Percentiles rank a stretch among this genome's conserved stretches.
Conservation (phyloP, 208 protist genomes). For the Leishmania amazonensis region DNA sequence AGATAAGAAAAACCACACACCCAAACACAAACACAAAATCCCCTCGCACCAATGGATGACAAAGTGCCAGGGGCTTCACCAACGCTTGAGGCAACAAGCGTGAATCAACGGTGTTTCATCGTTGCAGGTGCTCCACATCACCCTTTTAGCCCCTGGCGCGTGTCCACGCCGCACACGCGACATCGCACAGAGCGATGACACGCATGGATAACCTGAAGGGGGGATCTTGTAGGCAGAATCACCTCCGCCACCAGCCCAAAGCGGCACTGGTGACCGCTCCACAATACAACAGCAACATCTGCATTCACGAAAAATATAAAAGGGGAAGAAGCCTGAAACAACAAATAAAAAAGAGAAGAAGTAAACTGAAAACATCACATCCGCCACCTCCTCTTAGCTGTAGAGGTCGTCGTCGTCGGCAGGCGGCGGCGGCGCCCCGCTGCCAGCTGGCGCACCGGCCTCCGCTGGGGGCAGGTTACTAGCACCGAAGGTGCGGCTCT, state of each 20-base stretch:
- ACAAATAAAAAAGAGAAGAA: constrained; percentile 14
- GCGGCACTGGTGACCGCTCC: neutral
- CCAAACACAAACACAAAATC: constrained; percentile 1
- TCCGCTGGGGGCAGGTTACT: constrained; percentile 15
- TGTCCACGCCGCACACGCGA: neutral
- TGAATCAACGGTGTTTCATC: neutral
- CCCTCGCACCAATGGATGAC: neutral
- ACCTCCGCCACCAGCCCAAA: neutral
- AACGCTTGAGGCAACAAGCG: neutral
- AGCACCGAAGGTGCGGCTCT: constrained; percentile 69
- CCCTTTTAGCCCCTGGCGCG: neutral
- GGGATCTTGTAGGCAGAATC: neutral
- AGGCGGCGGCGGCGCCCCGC: constrained; percentile 11
- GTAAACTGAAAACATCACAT: constrained; percentile 2
- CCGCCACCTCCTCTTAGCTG: constrained; percentile 27
- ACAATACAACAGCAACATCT: neutral
- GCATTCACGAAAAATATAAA: neutral
- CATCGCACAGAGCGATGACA: neutral
- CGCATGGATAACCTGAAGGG: neutral
- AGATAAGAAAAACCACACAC: constrained; percentile 13
- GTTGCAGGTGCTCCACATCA: neutral
- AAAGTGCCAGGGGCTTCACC: neutral
- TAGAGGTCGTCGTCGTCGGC: constrained; percentile 65
- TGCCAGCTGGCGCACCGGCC: constrained; percentile 28
- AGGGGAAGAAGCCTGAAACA: neutral